Evolutionary conservation across 495 filamentous ascomycete genomes (phyloP).

Genomic region (Daldinia concentrica): DNA sequence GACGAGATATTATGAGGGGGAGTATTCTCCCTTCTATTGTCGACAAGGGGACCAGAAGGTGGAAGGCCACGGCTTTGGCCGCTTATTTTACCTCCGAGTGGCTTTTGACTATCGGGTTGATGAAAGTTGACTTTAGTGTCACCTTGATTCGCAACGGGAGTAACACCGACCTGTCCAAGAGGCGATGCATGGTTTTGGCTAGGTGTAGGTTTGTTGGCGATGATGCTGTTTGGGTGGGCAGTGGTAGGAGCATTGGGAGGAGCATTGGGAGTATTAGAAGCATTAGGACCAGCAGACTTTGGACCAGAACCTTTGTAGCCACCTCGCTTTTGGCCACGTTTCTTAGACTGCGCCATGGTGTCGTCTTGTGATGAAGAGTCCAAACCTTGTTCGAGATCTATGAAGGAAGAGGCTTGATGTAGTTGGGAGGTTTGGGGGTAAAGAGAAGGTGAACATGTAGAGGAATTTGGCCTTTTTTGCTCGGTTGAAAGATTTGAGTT

Average conservation of each 20-base stretch:
- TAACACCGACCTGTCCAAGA: conserved; percentile 29
- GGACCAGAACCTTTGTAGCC: conserved; percentile 23
- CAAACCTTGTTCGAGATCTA: conserved; percentile 36
- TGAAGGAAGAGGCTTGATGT: conserved; percentile 15
- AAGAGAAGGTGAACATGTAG: background rate
- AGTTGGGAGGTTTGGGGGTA: background rate
- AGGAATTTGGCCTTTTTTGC: background rate
- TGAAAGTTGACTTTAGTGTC: conserved; percentile 8
- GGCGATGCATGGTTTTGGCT: conserved; percentile 9
- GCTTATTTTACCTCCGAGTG: conserved; percentile 13
- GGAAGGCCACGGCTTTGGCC: conserved; percentile 1
- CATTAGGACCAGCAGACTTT: background rate
- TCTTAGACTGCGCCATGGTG: conserved; percentile 33
- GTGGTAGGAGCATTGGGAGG: conserved; percentile 11
- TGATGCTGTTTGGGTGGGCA: conserved; percentile 23
- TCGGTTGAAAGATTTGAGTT: background rate
- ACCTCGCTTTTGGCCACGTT: conserved; percentile 40
- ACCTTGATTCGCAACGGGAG: conserved; percentile 33
- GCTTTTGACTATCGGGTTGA: conserved; percentile 24
- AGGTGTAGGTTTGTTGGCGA: conserved; percentile 1
- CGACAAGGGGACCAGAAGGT: background rate
- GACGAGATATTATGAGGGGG: conserved; percentile 6
- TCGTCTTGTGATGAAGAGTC: conserved; percentile 18
- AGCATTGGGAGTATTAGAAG: background rate
- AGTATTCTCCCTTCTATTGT: conserved; percentile 36